Evolutionary conservation across 2,329 filamentous ascomycete species (phyloP).

Genomic region (Coniochaeta ligniaria): DNA sequence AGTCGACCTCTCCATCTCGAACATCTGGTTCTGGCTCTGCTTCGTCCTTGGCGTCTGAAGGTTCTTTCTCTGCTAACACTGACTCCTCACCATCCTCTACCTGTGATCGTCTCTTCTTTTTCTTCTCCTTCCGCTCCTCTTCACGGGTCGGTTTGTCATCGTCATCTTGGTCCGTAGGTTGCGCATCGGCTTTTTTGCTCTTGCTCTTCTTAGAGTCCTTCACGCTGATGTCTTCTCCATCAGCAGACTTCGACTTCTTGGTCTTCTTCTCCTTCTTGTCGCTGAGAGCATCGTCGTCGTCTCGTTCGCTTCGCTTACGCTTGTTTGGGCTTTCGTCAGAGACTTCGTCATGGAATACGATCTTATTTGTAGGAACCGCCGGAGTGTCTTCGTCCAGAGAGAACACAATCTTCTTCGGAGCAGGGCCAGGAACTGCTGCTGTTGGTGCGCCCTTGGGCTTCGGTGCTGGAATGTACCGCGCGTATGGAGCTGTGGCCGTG

Average conservation of each 20-base stretch:
- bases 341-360: background rate
- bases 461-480: background rate
- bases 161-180: background rate
- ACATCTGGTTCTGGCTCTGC: background rate
- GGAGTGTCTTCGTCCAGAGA: constrained; percentile 4
- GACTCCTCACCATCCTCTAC: background rate
- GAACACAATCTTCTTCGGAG: constrained; percentile 2
- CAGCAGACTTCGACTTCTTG: background rate
- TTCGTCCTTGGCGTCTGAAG: background rate
- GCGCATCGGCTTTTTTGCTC: background rate
- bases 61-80: background rate
- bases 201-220: background rate
- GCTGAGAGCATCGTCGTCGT: background rate
- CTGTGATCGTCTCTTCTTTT: background rate
- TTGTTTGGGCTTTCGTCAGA: constrained; percentile 1
- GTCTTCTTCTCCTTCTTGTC: constrained; percentile 1
- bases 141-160: constrained; percentile 7
- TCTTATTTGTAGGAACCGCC: constrained; percentile 2
- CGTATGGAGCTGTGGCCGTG: background rate
- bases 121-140: constrained; percentile 11
- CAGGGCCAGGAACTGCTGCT: background rate
- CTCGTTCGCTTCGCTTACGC: background rate
- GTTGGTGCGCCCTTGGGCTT: background rate
- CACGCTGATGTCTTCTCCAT: background rate
- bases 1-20: background rate